Evolutionary conservation across 73 alveolate genomes (phyloP).

Genomic region (Paramecium sexaurelia): DNA sequence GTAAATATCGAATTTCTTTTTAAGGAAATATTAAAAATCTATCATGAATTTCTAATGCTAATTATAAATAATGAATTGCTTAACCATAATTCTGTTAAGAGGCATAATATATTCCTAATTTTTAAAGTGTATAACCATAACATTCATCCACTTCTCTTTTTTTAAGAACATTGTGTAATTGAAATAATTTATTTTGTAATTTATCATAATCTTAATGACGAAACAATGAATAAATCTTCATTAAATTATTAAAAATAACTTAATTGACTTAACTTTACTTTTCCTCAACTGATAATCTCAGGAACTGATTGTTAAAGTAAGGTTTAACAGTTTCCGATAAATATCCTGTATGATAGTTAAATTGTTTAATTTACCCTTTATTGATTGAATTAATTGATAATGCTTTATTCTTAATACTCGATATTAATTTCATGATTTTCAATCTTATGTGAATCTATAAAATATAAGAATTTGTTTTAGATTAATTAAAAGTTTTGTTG

Average conservation of each 20-base stretch:
- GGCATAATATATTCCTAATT: neutral
- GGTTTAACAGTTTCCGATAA: neutral
- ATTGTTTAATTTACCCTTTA: neutral
- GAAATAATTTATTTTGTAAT: neutral
- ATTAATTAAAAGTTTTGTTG: neutral
- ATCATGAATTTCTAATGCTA: neutral
- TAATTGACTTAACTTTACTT: neutral
- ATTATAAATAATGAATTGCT: neutral
- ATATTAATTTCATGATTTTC: neutral
- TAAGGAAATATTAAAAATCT: neutral
- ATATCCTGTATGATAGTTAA: neutral
- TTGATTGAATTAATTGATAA: neutral
- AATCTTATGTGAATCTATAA: neutral
- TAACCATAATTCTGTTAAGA: neutral
- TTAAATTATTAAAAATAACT: neutral
- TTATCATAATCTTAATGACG: neutral
- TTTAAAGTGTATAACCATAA: neutral
- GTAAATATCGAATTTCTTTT: neutral
- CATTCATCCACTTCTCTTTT: neutral
- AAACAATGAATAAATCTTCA: neutral
- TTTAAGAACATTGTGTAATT: neutral
- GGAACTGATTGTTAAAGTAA: neutral
- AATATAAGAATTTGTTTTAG: neutral
- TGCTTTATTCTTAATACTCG: neutral
- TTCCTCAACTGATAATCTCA: neutral